Conservation (phyloP, 208 protist genomes). For the Leishmania tropica region DNA sequence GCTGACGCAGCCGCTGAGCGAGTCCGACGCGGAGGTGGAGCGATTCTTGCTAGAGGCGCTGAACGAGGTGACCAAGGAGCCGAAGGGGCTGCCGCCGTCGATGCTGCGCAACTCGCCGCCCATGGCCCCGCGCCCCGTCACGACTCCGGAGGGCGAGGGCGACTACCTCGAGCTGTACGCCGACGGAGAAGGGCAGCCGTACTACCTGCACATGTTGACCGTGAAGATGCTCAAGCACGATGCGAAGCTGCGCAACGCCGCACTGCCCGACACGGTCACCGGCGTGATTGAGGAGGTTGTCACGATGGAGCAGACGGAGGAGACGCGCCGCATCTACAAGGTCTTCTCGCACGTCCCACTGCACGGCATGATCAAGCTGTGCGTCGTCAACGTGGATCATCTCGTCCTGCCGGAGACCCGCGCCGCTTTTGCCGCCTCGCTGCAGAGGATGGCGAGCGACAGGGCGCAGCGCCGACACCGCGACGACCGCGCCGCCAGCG, state of each 20-base stretch:
- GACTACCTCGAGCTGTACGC: constrained; percentile 72
- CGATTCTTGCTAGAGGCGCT: constrained; percentile 57
- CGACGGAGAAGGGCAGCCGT: constrained; percentile 73
- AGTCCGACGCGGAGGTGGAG: constrained; percentile 60
- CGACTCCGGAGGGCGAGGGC: constrained; percentile 1
- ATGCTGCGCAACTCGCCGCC: constrained; percentile 44
- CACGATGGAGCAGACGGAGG: constrained; percentile 70
- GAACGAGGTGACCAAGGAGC: constrained; percentile 55
- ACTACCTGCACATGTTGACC: constrained; percentile 80
- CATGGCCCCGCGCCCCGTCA: constrained; percentile 26
- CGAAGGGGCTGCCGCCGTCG: constrained; percentile 38
- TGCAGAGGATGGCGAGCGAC: constrained; percentile 45
- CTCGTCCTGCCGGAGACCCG: constrained; percentile 68
- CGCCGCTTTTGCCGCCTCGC: constrained; percentile 40
- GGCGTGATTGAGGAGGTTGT: constrained; percentile 67
- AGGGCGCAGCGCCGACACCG: constrained; percentile 31
- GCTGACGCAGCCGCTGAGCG: constrained; percentile 44
- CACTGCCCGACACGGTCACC: constrained; percentile 51
- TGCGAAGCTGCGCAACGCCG: constrained; percentile 45
- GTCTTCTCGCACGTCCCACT: constrained; percentile 81
- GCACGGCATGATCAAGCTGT: constrained; percentile 77
- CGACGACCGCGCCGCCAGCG: constrained; percentile 30
- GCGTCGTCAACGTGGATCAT: constrained; percentile 65
- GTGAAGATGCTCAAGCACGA: constrained; percentile 85
- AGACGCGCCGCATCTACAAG: constrained; percentile 73